Percentiles rank a stretch among this genome's conserved stretches.
Evolutionary conservation across 2,329 filamentous ascomycete species (phyloP).

Genomic region (Aspergillus aculeatus): DNA sequence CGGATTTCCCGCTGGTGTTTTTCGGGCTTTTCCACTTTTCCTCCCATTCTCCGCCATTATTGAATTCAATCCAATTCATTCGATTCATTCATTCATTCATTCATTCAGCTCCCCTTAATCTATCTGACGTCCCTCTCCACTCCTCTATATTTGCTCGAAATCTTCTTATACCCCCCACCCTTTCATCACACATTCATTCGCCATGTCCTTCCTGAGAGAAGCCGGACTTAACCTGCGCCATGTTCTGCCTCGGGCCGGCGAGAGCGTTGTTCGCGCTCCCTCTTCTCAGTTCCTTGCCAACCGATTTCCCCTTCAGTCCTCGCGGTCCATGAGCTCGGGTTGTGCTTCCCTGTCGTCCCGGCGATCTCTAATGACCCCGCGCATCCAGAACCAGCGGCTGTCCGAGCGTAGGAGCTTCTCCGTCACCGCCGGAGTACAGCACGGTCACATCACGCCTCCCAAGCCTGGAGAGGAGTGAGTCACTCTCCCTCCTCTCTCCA

Average conservation of each 20-base stretch:
- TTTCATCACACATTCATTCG: constrained; percentile 3
- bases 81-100: constrained; percentile 2
- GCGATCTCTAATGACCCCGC: constrained; percentile 12
- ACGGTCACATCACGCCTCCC: constrained; percentile 80
- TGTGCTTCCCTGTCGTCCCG: constrained; percentile 12
- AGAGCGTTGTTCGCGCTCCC: constrained; percentile 36
- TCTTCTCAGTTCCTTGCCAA: constrained; percentile 30
- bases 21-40: constrained; percentile 18
- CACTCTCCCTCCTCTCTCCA: neutral
- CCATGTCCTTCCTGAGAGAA: constrained; percentile 37
- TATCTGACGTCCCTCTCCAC: neutral
- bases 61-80: neutral
- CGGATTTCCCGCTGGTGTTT: constrained; percentile 25
- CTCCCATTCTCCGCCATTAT: neutral
- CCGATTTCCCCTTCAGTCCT: constrained; percentile 21
- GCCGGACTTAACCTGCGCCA: constrained; percentile 33
- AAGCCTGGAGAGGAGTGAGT: constrained; percentile 89
- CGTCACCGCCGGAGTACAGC: constrained; percentile 57
- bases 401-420: constrained; percentile 59
- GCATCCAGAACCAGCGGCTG: constrained; percentile 25
- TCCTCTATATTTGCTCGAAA: neutral
- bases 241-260: constrained; percentile 59
- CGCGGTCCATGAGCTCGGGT: constrained; percentile 17
- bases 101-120: neutral
- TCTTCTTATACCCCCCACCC: neutral